phyloP scores from a whole-genome alignment of 2,329 filamentous ascomycete genomes.

The Pseudocercospora cruenta region DNA sequence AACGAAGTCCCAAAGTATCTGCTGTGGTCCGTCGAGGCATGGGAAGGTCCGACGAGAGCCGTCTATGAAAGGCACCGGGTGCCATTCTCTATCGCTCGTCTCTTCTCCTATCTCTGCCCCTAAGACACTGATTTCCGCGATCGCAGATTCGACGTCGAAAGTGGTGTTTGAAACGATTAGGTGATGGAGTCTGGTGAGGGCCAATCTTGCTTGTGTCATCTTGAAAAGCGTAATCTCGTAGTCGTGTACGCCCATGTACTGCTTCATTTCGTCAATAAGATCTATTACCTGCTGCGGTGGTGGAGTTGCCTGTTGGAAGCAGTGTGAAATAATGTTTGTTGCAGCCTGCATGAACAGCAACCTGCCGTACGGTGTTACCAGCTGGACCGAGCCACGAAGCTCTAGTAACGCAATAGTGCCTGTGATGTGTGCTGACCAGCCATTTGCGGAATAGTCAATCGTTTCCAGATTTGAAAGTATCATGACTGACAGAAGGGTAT shows the following conservation, averaged over 20 bases:
- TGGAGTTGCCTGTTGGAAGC: not conserved
- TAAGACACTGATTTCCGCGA: not conserved
- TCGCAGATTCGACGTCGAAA: not conserved
- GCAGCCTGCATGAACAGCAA: not conserved
- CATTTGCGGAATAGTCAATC: not conserved
- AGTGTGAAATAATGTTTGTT: not conserved
- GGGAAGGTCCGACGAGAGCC: not conserved
- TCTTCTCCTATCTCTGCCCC: not conserved
- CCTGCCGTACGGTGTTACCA: not conserved
- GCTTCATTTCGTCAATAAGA: not conserved
- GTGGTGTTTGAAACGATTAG: not conserved
- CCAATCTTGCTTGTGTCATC: not conserved
- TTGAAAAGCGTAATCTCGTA: not conserved
- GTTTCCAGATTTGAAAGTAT: not conserved
- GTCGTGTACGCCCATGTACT: not conserved
- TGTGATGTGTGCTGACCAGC: not conserved
- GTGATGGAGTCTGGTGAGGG: not conserved
- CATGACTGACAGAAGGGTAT: not conserved
- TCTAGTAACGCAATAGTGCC: not conserved
- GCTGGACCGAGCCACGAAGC: not conserved
- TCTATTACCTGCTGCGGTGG: not conserved
- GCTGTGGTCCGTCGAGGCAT: not conserved
- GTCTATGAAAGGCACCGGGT: not conserved
- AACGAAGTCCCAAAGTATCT: not conserved
- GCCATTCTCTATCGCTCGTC: not conserved